Conservation (phyloP, 106 monocot species). For the Triglochin maritima region DNA sequence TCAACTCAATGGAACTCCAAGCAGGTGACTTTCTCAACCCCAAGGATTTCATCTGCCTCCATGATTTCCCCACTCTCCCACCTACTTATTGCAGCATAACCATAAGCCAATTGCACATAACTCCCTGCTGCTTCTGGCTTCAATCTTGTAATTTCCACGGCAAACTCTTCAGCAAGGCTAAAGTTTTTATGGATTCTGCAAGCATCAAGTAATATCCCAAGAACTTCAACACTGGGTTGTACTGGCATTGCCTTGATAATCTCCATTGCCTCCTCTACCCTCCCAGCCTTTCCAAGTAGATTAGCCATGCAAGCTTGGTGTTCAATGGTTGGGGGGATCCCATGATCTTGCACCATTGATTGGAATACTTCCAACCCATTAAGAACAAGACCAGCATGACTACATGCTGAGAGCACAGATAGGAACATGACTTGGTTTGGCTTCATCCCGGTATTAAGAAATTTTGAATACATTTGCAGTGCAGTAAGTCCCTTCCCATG, state of each 20-base stretch:
- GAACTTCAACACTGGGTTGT: slow-evolving; percentile 20
- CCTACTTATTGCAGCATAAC: slow-evolving; percentile 33
- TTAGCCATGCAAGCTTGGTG: slow-evolving; percentile 43
- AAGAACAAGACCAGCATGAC: slow-evolving; percentile 29
- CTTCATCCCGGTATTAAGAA: slow-evolving; percentile 9
- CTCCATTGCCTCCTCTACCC: slow-evolving; percentile 24
- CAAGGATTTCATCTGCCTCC: slow-evolving; percentile 37
- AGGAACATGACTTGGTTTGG: slow-evolving; percentile 42
- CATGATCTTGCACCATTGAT: slow-evolving; percentile 4
- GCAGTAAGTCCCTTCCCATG: slow-evolving; percentile 33
- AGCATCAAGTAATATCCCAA: slow-evolving; percentile 31
- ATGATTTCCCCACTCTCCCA: slow-evolving; percentile 50
- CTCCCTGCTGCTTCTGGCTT: slow-evolving; percentile 37
- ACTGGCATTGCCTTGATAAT: slow-evolving; percentile 21
- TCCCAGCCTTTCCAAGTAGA: slow-evolving; percentile 34
- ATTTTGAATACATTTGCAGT: slow-evolving; percentile 17
- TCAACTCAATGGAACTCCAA: slow-evolving; percentile 62
- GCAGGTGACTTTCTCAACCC: slow-evolving; percentile 66
- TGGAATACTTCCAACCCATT: slow-evolving; percentile 28
- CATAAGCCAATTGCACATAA: slow-evolving; percentile 55
- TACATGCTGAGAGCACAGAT: slow-evolving; percentile 38
- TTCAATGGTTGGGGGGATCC: slow-evolving; percentile 8
- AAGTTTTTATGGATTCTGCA: slow-evolving; percentile 33
- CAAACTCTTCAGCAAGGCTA: slow-evolving; percentile 24
- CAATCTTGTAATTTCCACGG: slow-evolving; percentile 26